Conservation (phyloP, 2,329 filamentous ascomycete species). For the Epichloe coenophiala region DNA sequence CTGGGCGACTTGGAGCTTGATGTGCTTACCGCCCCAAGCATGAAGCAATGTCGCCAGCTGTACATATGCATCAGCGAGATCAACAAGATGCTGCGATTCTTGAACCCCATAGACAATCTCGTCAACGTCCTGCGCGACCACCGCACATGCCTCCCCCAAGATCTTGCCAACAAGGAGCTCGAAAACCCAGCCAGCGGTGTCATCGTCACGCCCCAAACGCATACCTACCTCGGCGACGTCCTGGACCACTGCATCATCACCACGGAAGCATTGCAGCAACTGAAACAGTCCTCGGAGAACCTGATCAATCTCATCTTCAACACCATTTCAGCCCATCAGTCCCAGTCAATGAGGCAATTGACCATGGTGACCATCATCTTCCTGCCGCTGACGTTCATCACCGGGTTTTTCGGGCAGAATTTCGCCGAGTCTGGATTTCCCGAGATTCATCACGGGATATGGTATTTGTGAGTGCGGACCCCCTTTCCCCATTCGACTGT, state of each 20-base stretch:
- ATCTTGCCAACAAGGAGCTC: constrained; percentile 30
- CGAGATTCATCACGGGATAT: constrained; percentile 30
- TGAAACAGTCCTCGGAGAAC: constrained; percentile 62
- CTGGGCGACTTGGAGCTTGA: constrained; percentile 83
- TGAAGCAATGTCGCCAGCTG: constrained; percentile 56
- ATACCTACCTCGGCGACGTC: constrained; percentile 83
- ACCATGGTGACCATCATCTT: constrained; percentile 90
- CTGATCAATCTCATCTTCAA: constrained; percentile 93
- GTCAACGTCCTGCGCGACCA: constrained; percentile 84
- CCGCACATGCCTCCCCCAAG: constrained; percentile 41
- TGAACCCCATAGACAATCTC: constrained; percentile 72
- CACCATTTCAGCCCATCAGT: constrained; percentile 77
- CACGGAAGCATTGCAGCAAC: constrained; percentile 66
- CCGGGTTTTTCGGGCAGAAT: constrained; percentile 75
- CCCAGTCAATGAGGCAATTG: constrained; percentile 85
- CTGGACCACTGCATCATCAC: constrained; percentile 83
- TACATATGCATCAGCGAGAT: constrained; percentile 30
- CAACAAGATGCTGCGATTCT: constrained; percentile 70
- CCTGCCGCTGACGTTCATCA: constrained; percentile 77
- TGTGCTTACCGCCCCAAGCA: constrained; percentile 69
- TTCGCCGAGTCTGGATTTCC: constrained; percentile 39
- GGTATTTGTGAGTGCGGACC: constrained; percentile 35
- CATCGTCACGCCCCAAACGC: constrained; percentile 66
- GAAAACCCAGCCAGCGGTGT: constrained; percentile 46
- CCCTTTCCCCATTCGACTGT: not conserved